Base-by-base conservation (phyloP, 345 rosid genomes). In the Geranium rotundifolium region DNA sequence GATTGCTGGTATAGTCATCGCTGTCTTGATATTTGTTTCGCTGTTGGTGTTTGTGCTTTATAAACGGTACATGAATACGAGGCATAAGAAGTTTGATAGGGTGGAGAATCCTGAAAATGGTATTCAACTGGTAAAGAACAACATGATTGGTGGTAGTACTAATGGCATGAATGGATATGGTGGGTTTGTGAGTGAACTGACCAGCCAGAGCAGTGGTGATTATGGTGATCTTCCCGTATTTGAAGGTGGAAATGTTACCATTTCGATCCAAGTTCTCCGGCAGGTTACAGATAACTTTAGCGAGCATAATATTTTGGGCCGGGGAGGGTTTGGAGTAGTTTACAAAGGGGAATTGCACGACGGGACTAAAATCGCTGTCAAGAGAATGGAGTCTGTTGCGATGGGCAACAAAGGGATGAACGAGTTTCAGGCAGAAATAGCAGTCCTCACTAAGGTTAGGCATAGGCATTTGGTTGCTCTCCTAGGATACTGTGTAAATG, bases 281-380 rank as follows among this genome's bases (percentile, higher is more conserved):
- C 81, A 82, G 60, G 96, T 86, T 60, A 91, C 97, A 0, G 64
- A 81, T 56, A 79, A 91, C 65, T 91, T 91, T 73, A 80, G 78
- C 1, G 90, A 84, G 59, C 66, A 65, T 2, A 86, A 84, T 55
- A 65, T 88, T 55, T 62, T 86, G 70, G 96, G 97, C 0, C 85
- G 75, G 76, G 96, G 96, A n/a, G 98, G 98, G 14, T 91, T 89
- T 29, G 96, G 98, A 18, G 85, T 84, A 29, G 98, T 91, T 19
- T 89, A 91, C 41, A 82, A 76, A 19, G 97, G 97, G 0, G 88
- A 82, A 31, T 62, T 88, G 64, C 95, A 83, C 64, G 96, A 88
- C 65, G 97, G 96, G 54, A 81, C 86, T 2, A 79, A 73, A 76
- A 81, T 90, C 59, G 95, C 96, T 2, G 87, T 91, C 13, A 91